Percentiles rank a stretch among this genome's conserved stretches.
Conservation (phyloP, 805 yeast genomes). For the Saccharomycopsis vini region DNA sequence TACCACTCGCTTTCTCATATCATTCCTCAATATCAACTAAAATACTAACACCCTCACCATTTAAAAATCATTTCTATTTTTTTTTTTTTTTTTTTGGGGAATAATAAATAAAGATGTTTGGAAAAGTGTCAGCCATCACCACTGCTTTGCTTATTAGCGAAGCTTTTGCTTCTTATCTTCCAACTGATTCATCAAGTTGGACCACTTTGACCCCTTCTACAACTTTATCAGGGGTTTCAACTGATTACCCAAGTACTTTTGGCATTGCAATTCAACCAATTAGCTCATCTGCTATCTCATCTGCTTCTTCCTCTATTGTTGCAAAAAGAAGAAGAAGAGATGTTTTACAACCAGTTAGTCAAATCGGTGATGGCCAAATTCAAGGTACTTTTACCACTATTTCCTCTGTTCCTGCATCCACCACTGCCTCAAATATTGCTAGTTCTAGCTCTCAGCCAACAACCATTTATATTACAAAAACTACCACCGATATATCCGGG, state of each 20-base stretch:
- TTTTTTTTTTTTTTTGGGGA: no score
- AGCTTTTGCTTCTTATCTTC: slow-evolving; percentile 48
- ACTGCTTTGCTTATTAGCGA: background rate
- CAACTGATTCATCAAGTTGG: slow-evolving; percentile 39
- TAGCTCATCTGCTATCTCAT: slow-evolving; percentile 23
- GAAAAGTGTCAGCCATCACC: background rate
- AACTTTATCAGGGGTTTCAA: slow-evolving; percentile 30
- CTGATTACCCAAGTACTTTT: slow-evolving; percentile 30
- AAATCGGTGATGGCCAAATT: slow-evolving; percentile 20
- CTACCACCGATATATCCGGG: no score
- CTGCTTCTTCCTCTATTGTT: slow-evolving; percentile 21
- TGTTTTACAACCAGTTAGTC: slow-evolving; percentile 20
- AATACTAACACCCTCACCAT: no score
- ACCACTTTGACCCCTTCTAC: slow-evolving; percentile 34
- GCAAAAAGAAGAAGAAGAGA: slow-evolving; percentile 21
- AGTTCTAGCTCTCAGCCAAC: no score
- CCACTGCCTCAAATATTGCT: slow-evolving; percentile 18
- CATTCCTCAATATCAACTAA: no score
- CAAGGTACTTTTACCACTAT: slow-evolving; percentile 21
- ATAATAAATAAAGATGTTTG: no score
- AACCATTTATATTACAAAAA: no score
- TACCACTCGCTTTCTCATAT: no score
- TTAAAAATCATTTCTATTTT: no score
- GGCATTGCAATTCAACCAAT: slow-evolving; percentile 36
- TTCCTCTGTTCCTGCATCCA: slow-evolving; percentile 8